phyloP scores from a whole-genome alignment of 257 asterid genomes.

The Solanum clarkiae region DNA sequence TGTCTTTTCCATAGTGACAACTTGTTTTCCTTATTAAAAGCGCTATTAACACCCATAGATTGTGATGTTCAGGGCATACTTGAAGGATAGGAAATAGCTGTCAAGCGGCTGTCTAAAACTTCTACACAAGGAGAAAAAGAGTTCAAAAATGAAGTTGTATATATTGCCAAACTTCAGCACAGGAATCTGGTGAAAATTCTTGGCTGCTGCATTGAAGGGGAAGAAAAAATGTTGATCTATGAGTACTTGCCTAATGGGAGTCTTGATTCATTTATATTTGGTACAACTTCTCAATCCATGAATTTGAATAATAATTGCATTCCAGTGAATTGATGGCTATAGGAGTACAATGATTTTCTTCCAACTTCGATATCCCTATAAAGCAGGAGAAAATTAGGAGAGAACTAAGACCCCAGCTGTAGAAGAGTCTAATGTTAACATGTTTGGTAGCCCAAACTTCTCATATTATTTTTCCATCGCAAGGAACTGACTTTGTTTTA shows the following conservation, averaged over 20 bases:
- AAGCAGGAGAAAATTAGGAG: not conserved
- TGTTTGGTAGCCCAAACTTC: not conserved
- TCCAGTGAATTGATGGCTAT: not conserved
- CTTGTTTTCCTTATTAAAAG: not conserved
- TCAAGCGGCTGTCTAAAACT: conserved; percentile 32
- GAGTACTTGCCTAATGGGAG: conserved; percentile 46
- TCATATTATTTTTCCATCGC: not conserved
- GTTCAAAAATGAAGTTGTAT: conserved; percentile 37
- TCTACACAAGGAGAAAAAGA: conserved; percentile 42
- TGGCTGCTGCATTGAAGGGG: conserved; percentile 38
- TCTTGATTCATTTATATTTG: conserved; percentile 35
- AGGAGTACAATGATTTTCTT: not conserved
- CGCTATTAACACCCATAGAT: not conserved
- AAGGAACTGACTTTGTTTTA: not conserved
- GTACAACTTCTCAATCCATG: conserved; percentile 6
- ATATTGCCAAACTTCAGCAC: conserved; percentile 38
- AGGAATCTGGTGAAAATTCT: conserved; percentile 43
- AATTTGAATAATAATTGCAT: not conserved
- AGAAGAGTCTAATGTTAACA: not conserved
- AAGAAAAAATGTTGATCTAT: conserved; percentile 36
- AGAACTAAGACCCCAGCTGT: not conserved
- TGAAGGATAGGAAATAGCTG: conserved; percentile 39
- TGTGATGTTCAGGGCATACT: conserved; percentile 24
- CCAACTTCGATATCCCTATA: not conserved
- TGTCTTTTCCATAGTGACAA: not conserved